Percentiles rank a stretch among this genome's conserved stretches.
Evolutionary conservation across 306 rosid genomes (phyloP).

Genomic region (Sphenostylis stenocarpa): DNA sequence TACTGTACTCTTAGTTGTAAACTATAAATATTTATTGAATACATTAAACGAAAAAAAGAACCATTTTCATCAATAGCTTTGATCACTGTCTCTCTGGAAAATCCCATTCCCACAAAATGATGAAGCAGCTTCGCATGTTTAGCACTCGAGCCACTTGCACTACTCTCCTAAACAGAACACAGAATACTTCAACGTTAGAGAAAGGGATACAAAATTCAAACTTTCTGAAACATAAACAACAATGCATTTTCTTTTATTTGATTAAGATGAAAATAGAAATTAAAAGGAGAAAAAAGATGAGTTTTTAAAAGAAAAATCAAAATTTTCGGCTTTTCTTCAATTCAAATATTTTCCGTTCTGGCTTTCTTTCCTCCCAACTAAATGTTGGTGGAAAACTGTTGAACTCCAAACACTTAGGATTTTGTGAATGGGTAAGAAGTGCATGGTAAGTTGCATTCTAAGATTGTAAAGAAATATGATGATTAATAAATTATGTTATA

Average conservation of each 20-base stretch:
- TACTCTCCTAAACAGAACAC: conserved; percentile 23
- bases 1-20: not conserved
- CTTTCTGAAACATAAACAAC: not conserved
- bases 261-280: not conserved
- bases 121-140: not conserved
- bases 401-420: too few species aligned
- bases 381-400: not conserved
- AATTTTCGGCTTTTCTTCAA: too few species aligned
- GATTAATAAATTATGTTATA: too few species aligned
- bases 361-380: not conserved
- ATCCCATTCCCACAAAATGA: conserved; percentile 32
- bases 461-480: too few species aligned
- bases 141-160: not conserved
- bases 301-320: not conserved
- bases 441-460: too few species aligned
- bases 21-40: not conserved
- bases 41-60: conserved; percentile 8
- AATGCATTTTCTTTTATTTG: not conserved
- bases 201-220: not conserved
- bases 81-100: conserved; percentile 21
- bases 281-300: not conserved
- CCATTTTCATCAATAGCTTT: conserved; percentile 22
- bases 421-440: too few species aligned
- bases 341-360: not conserved
- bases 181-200: not conserved